Base-by-base conservation (phyloP, 805 yeast genomes). In the Hanseniaspora meyeri region DNA sequence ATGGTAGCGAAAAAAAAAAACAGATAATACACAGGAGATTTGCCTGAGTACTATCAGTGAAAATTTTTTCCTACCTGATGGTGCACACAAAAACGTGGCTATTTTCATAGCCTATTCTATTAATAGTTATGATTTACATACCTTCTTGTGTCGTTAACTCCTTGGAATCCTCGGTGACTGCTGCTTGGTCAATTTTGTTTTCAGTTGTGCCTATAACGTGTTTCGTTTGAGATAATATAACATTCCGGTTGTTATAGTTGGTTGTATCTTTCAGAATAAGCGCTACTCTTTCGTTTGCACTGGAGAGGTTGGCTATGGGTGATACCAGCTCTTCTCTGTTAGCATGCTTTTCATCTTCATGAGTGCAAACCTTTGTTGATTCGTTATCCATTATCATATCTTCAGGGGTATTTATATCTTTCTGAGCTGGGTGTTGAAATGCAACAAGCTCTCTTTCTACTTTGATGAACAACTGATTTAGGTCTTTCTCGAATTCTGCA, bases 111-210 rank as follows among this genome's bases (percentile, higher is more conserved):
- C 27, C 27, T 27, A 2, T 10, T 24, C 16, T 43, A 4, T 43
- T 31, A 27, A 31, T 20, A 7, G 31, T 45, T 19, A 7, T 10
- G 34, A 7, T n/a, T 19, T 45, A 51, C 55, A 51, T 51, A 51
- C 55, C 55, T 51, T 51, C 55, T 37, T 51, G 55, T 17, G 17
- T 24, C 14, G 27, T 51, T 37, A 43, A 16, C 24, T 32, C 17
- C 8, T 17, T n/a, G n/a, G 10, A 16, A 29, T 45, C 2, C 31
- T 40, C 27, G 5, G 16, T 9, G 12, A 24, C 10, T 39, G n/a
- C 19, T 37, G 42, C 7, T 48, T 11, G 31, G 16, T 27, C 42
- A 16, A n/a, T 27, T 8, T 16, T 39, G n/a, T 36, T 36, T 14
- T 12, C n/a, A 36, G 12, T 12, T 6, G n/a, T 36, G 7, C n/a